Base-by-base conservation (phyloP, 441 rosid genomes). In the Geranium incanum region DNA sequence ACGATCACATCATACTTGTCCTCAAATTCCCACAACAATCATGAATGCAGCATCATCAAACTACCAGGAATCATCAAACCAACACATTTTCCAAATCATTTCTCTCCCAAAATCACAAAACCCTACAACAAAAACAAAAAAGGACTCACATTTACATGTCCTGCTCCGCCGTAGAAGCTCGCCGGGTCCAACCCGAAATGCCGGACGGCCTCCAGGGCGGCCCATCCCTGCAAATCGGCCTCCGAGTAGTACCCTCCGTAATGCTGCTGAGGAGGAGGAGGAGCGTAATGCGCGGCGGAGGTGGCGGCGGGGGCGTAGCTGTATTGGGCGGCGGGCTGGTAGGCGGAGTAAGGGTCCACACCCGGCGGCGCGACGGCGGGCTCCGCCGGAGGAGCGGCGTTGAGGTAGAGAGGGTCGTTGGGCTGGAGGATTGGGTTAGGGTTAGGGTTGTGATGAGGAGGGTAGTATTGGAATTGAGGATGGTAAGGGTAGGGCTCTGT, bases 311-410 rank as follows among this genome's bases (percentile, higher is more conserved):
- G 19, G 57, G 67, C 67, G 13, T 41, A 66, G 36, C 45, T 57
- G 52, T 18, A 74, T 15, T 4, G 68, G 36, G 33, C 69, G 0
- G 28, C 69, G 0, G 28, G 60, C 0, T 66, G 75, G 50, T 70
- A 21, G 36, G 74, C 73, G 18, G 76, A 21, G 52, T 76, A 78
- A 16, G 75, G 69, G 1, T 76, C 80, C 12, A 74, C 78, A 16
- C 79, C 86, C 23, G 86, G 84, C 0, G 86, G 83, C 23, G 45
- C 64, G n/a, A 63, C 6, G 48, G 66, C 59, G 33, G 33, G 33
- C 33, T 28, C 33, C 33, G 33, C 33, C 8, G 63, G 64, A 52
- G 39, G 21, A n/a, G 62, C 71, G 15, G 38, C 12, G 28, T 63
- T 63, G 36, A 63, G 15, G 38, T 63, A 41, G 69, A 33, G 36